Evolutionary conservation across 2,329 filamentous ascomycete species (phyloP).

Genomic region (Aspergillus ibericus): DNA sequence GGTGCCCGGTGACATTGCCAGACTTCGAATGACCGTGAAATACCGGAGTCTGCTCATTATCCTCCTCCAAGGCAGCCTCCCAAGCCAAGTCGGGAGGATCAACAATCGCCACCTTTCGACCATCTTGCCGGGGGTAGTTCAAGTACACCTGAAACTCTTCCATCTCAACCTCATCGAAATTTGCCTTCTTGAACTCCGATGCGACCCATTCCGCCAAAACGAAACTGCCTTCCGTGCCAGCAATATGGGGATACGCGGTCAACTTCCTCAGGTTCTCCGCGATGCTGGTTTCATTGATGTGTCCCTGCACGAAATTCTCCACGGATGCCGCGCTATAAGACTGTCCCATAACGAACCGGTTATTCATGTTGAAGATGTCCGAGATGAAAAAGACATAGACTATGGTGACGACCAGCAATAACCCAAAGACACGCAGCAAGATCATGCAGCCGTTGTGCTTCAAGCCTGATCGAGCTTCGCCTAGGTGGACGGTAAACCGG

Average conservation of each 20-base stretch:
- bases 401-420: conserved; percentile 72
- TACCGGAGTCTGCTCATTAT: conserved; percentile 69
- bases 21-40: conserved; percentile 90
- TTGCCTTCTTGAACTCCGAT: conserved; percentile 69
- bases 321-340: conserved; percentile 84
- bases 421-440: conserved; percentile 69
- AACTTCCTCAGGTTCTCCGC: conserved; percentile 73
- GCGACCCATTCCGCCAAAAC: conserved; percentile 82
- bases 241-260: conserved; percentile 83
- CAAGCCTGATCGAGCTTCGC: conserved; percentile 32
- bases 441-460: conserved; percentile 62
- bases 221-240: conserved; percentile 90
- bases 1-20: conserved; percentile 79
- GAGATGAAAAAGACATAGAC: conserved; percentile 85
- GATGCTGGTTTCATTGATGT: conserved; percentile 69
- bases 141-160: conserved; percentile 86
- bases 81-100: conserved; percentile 68
- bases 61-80: conserved; percentile 82
- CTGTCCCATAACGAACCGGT: conserved; percentile 63
- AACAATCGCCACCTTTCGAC: conserved; percentile 78
- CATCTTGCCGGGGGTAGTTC: conserved; percentile 80
- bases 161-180: conserved; percentile 72
- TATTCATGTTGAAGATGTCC: conserved; percentile 72
- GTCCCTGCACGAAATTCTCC: conserved; percentile 69
- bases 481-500: conserved; percentile 42